Evolutionary conservation across 1,284 basidiomycete species (phyloP), one percentile per base, ranked within the genome.

Genomic region (Leccinum colubrinum): DNA sequence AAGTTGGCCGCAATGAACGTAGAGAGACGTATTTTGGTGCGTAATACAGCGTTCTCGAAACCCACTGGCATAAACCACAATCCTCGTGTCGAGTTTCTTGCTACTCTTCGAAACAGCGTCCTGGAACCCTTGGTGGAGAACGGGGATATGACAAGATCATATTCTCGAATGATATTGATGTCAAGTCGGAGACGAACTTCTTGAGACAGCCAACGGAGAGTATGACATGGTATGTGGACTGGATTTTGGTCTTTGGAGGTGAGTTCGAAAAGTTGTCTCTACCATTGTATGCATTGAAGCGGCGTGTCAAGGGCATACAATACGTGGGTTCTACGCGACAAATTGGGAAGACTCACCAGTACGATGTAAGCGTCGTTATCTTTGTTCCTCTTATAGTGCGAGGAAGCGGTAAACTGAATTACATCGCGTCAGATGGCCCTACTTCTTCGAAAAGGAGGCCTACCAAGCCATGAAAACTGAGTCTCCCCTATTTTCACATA

Each of bases 211-310:
- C 53, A 70, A 76, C 20, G 81, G 80, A 9, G 68, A 75, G 15
- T 86, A 80, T 64, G 85, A 86, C 65, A 81, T 86, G 70, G 83
- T 76, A 6, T 86, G 85, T 60, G 84, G 77, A 11, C 72, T 84
- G 66, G 85, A 86, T 73, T 80, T 81, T 56, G 75, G 72, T 30
- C 70, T 76, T 46, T 78, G 69, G 48, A 75, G 77, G 76, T 75
- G 51, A 57, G 70, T 22, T 14, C 8, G 12, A 27, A 11, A 11
- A 9, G 6, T 54, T 6, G 12, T 0, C 30, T 41, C 27, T 35
- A 3, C 1, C 30, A 5, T 54, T 9, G 3, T 7, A 30, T 41
- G 6, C 11, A 17, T 53, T 63, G 48, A 50, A 3, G 20, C 12
- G 51, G 60, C 14, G 2, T 46, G 27, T 17, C 27, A 41, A 69